Evolutionary conservation across 2,329 filamentous ascomycete genomes (phyloP).

Genomic region (Aspergillus awamori): DNA sequence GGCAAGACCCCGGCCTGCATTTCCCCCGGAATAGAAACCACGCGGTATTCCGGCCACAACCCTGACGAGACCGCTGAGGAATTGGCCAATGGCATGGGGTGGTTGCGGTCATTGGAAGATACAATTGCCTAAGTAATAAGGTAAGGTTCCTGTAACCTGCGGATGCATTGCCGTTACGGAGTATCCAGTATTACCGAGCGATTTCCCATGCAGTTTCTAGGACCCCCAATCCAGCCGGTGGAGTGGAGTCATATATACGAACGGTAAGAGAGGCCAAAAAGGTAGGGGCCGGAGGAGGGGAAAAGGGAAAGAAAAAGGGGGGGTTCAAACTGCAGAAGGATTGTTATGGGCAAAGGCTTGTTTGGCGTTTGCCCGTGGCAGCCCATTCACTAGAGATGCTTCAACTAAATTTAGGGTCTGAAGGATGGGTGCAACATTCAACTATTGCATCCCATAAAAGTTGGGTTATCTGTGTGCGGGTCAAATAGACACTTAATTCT

Average conservation of each 20-base stretch:
- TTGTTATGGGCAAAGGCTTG: background rate
- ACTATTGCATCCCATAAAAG: background rate
- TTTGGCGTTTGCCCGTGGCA: background rate
- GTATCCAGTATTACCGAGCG: background rate
- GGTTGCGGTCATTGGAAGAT: background rate
- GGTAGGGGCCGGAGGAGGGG: background rate
- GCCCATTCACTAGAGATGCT: background rate
- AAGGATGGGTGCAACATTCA: background rate
- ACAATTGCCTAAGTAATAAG: background rate
- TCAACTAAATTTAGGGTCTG: background rate
- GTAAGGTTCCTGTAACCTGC: too few relatives aligned
- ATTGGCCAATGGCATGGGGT: background rate
- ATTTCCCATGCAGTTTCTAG: background rate
- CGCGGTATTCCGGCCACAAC: constrained; percentile 1
- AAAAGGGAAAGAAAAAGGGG: background rate
- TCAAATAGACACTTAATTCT: background rate
- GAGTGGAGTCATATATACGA: background rate
- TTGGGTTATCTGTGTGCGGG: background rate
- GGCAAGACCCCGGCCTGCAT: background rate
- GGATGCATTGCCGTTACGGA: constrained; percentile 1
- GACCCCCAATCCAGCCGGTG: background rate
- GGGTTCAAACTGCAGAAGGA: constrained; percentile 2
- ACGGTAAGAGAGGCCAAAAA: background rate
- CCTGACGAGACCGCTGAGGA: background rate
- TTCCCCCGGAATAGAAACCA: constrained; percentile 6